Base-by-base conservation (phyloP, 768 basidiomycete species). In the Termitomyces eurrhizus region DNA sequence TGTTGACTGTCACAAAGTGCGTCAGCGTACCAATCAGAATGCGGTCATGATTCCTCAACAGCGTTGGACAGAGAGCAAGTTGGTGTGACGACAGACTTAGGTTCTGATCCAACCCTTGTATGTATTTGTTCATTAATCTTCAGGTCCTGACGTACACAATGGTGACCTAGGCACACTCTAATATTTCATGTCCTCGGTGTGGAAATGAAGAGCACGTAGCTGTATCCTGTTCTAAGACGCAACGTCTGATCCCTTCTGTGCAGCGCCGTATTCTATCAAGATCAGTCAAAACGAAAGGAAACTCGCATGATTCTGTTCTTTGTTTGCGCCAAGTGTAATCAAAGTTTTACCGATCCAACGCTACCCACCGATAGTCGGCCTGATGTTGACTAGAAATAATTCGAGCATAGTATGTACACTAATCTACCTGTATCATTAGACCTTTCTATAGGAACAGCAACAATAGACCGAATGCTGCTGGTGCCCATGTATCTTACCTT, bases 211-310 rank as follows among this genome's bases (percentile, higher is more conserved):
- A 94, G 93, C 94, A 70, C 66, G 89, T 53, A 21, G 8, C 41
- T 44, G 11, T 41, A 45, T 58, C 32, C 7, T 41, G 29, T 33
- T 45, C 18, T 35, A 24, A 50, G 42, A 39, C 54, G 39, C 18
- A 21, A 46, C 35, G 44, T 51, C 44, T 50, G 39, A 45, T 56
- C 42, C 60, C 52, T 32, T 56, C 58, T 55, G 16, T 63, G n/a
- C 68, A 98, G 95, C 69, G 86, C 93, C 54, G 95, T 98, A 5
- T 85, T 92, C 70, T 98, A 90, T 73, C 96, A 98, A 73, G 96
- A 98, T 74, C 96, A 98, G 72, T 97, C 94, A 18, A 95, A 96
- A 71, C 88, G 96, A 58, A 93, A 93, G 67, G 93, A 96, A 70
- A 98, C 96, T 1, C 83, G 91, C 2, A 96, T 96, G 94, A 92